Evolutionary conservation across 139 green algal species (phyloP), one percentile per base, ranked within the genome.

Genomic region (Yamagishiella unicocca): DNA sequence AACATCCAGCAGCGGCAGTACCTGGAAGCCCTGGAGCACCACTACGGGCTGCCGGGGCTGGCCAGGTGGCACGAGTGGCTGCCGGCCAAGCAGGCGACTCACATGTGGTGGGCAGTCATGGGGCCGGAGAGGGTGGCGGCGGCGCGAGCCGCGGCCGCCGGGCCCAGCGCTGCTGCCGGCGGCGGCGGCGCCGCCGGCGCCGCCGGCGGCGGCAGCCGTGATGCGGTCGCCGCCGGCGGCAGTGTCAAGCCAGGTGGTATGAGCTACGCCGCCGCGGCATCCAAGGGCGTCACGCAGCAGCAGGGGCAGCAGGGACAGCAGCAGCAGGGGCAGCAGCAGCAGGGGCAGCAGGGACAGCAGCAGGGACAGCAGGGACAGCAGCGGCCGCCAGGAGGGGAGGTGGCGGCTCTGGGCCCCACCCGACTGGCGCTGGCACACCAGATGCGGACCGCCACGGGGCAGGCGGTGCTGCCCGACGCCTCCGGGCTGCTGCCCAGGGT

Each of bases 41-140:
- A 67, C 5, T 85, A 66, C 29, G 79, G 79, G 29, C 62, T 85
- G 10, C n/a, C 79, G 24, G 79, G 79, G 19, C 62, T 85, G 9
- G 25, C 77, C 37, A 5, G 10, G 3, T 42, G 58, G 61, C n/a
- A 31, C 0, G 40, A 62, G 40, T 27, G 40, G n/a, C 62, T 76
- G 58, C 27, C 78, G 6, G 33, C 53, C 24, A 54, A 19, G 35
- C 37, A 53, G 12, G 76, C 76, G 3, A 72, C 54, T 1, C 76
- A 83, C 55, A 38, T 61, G 24, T 84, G 77, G 77, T 73, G 77
- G 55, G 37, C 55, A 2, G 7, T 45, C 31, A 22, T 84, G 24
- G 55, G 77, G 24, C 77, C 55, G 31, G 55, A 73, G 37, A 22
- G 24, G 12, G 75, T 64, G 17, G 46, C 75, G 14, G 31, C 31